Evolutionary conservation across 768 basidiomycete genomes (phyloP), one percentile per base, ranked within the genome.

Genomic region (Rossbeevera mucosa): DNA sequence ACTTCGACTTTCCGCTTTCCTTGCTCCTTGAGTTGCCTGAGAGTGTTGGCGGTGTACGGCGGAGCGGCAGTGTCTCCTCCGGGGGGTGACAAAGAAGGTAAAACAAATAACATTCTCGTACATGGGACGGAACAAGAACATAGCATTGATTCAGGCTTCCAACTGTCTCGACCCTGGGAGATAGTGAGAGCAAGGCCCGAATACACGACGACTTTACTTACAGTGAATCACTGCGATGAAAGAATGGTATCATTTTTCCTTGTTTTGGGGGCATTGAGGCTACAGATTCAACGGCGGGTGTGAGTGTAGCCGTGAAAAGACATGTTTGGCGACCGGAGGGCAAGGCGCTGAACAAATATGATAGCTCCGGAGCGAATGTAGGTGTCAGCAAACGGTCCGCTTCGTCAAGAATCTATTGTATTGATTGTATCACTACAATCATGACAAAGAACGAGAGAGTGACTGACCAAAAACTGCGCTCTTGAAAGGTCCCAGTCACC

Each of bases 281-380:
- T 20, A 97, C 65, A 7, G 79, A 75, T 61, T 94, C 89, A 52
- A 99, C 91, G 0, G 92, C 81, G 6, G 85, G 79, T 5, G 93
- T 94, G 55, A 95, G 74, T 1, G 96, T 99, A 0, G 96, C 96
- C 0, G 96, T 99, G 71, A 98, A 98, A 38, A 99, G 78, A 61
- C 93, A 91, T 0, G 95, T 98, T 67, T 98, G 95, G n/a, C 96
- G 79, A 28, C 91, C 82, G 49, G 79, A 78, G 1, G 96, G 92
- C 14, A 98, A 75, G 30, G 79, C 73, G 30, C 74, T 71, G 67
- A 98, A 94, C 20, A 98, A 66, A 64, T 85, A 80, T 2, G 80
- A 76, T 41, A 99, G 72, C 47, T 98, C 95, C 1, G 88, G 80
- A 7, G 91, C 80, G 66, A 99, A 99, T 0, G 92, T 93, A 0